These are phyloP conservation scores for Gyromitra esculenta DNA, from an alignment of 2,329 filamentous ascomycete species.

Conservation along the genomic window DNA sequence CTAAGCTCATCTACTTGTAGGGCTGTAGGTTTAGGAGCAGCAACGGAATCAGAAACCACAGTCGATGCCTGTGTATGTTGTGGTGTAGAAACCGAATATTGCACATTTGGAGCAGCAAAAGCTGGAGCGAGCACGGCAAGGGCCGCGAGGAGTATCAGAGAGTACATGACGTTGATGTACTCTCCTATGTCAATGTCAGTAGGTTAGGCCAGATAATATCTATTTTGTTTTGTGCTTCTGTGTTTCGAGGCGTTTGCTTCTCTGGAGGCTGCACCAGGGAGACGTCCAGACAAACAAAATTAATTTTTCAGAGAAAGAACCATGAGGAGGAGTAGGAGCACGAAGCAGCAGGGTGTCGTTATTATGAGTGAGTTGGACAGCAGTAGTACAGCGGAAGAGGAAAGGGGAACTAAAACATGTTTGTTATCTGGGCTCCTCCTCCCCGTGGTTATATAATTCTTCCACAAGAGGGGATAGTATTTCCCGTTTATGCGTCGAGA, in stretches of 20 bases:
- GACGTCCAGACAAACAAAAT: background rate
- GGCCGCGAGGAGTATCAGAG: slow-evolving; percentile 17
- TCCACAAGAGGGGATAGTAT: background rate
- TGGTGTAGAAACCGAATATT: slow-evolving; percentile 7
- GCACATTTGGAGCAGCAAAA: slow-evolving; percentile 22
- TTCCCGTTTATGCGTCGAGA: background rate
- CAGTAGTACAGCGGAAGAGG: background rate
- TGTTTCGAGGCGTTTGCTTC: background rate
- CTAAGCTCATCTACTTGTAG: slow-evolving; percentile 9
- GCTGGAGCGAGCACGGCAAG: slow-evolving; percentile 20
- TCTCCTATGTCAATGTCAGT: background rate
- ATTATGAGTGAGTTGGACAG: slow-evolving; percentile 4
- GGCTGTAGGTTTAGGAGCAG: background rate
- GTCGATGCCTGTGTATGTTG: background rate
- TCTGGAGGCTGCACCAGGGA: background rate
- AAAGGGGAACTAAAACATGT: slow-evolving; percentile 33
- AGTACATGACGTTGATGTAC: slow-evolving; percentile 29
- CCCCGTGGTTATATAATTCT: background rate
- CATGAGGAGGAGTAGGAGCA: background rate
- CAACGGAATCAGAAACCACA: background rate
- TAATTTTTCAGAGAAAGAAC: background rate
- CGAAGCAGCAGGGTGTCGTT: background rate
- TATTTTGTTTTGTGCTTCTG: background rate
- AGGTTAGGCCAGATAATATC: background rate
- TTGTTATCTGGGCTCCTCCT: background rate